phyloP scores from a whole-genome alignment of 306 rosid genomes.

The Lotus japonicus region DNA sequence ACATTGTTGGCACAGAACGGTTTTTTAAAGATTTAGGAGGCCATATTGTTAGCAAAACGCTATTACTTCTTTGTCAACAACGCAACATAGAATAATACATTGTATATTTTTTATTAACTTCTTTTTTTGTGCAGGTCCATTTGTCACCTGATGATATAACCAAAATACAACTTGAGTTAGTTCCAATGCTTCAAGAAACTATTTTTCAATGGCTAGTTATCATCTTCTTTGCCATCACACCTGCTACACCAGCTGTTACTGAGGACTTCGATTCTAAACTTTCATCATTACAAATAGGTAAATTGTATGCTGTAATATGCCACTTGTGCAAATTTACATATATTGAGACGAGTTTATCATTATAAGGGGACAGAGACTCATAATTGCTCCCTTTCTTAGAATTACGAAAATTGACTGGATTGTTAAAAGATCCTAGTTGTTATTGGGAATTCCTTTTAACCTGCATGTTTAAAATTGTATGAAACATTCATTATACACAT shows the following conservation, averaged over 20 bases:
- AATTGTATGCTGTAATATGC: conserved; percentile 8
- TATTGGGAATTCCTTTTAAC: not conserved
- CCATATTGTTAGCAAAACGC: not conserved
- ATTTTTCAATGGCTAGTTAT: conserved; percentile 79
- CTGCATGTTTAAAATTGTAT: too few relatives aligned
- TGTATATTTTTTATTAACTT: not conserved
- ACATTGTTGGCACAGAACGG: not conserved
- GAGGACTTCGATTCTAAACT: conserved; percentile 89
- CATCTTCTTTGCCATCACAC: conserved; percentile 70
- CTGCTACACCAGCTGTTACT: conserved; percentile 56
- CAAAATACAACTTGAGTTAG: conserved; percentile 63
- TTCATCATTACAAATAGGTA: conserved; percentile 82
- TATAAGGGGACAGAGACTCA: not conserved
- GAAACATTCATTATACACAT: too few relatives aligned
- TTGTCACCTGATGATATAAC: conserved; percentile 62
- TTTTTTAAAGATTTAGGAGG: not conserved
- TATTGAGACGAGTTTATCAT: not conserved
- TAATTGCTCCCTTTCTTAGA: not conserved
- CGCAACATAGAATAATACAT: not conserved
- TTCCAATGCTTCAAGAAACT: conserved; percentile 84
- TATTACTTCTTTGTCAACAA: not conserved
- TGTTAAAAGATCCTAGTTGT: not conserved
- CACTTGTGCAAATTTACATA: not conserved
- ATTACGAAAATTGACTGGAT: not conserved
- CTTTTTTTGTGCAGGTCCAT: conserved; percentile 46